phyloP scores from a whole-genome alignment of 306 rosid species.

The Prunus mongolica region DNA sequence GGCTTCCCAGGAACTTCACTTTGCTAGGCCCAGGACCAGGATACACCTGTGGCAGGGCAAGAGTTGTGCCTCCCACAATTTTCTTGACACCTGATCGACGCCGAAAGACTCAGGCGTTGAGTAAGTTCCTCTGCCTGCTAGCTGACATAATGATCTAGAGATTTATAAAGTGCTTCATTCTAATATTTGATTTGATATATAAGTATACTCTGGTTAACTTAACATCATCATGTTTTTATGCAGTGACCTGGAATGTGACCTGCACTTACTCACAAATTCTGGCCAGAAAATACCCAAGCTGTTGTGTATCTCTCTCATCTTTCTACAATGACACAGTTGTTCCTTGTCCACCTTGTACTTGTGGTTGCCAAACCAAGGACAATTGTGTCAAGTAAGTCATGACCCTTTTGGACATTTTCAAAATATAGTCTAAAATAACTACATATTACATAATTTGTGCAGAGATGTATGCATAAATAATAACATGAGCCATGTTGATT shows the following conservation, averaged over 20 bases:
- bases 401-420: neutral
- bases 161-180: too few relatives aligned
- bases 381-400: slow-evolving; percentile 70
- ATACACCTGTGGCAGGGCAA: slow-evolving; percentile 90
- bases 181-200: too few relatives aligned
- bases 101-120: slow-evolving; percentile 89
- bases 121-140: slow-evolving; percentile 37
- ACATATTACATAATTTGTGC: neutral
- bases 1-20: slow-evolving; percentile 83
- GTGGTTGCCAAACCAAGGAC: slow-evolving; percentile 78
- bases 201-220: too few relatives aligned
- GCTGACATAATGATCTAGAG: neutral
- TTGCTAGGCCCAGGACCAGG: slow-evolving; percentile 89
- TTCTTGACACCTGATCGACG: slow-evolving; percentile 70
- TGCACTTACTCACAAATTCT: slow-evolving; percentile 89
- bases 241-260: slow-evolving; percentile 99
- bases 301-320: slow-evolving; percentile 90
- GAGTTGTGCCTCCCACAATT: slow-evolving; percentile 71
- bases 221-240: slow-evolving; percentile 5
- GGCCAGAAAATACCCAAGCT: slow-evolving; percentile 73
- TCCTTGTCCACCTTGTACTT: slow-evolving; percentile 80
- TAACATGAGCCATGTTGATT: neutral
- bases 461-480: slow-evolving; percentile 9
- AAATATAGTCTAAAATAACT: neutral
- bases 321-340: slow-evolving; percentile 82